Conservation (phyloP, 2,329 filamentous ascomycete genomes). For the Colletotrichum endophyticum region DNA sequence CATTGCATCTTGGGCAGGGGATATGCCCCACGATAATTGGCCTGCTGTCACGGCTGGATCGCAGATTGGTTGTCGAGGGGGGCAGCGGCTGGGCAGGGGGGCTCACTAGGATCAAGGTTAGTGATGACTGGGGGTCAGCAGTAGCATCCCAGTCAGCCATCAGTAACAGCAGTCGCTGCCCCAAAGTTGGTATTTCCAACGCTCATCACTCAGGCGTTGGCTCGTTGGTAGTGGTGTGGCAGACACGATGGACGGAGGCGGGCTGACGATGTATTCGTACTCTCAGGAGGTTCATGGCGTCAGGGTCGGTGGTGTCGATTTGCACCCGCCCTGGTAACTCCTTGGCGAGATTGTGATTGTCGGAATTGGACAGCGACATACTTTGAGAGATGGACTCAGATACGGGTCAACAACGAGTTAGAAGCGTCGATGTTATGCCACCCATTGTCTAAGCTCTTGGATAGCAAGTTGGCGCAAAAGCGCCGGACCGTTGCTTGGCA, state of each 20-base stretch:
- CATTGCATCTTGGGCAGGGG: slow-evolving; percentile 18
- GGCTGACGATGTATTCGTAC: background rate
- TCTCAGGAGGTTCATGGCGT: background rate
- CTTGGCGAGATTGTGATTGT: background rate
- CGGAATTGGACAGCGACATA: background rate
- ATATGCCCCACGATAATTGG: slow-evolving; percentile 22
- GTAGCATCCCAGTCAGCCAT: background rate
- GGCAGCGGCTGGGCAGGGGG: slow-evolving; percentile 16
- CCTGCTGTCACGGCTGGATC: slow-evolving; percentile 24
- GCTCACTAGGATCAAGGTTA: background rate
- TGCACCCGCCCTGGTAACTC: background rate
- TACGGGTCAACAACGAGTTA: background rate
- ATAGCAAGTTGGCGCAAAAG: background rate
- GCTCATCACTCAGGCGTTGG: background rate
- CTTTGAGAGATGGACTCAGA: background rate
- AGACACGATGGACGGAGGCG: background rate
- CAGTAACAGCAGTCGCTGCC: background rate
- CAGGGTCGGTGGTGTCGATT: background rate
- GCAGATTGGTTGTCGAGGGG: slow-evolving; percentile 22
- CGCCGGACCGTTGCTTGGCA: background rate
- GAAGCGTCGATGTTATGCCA: background rate
- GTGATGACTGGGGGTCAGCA: background rate
- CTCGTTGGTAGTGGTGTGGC: background rate
- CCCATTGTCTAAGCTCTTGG: background rate
- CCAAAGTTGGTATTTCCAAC: background rate